Evolutionary conservation across 352 stramenopile species (phyloP), one percentile per base, ranked within the genome.

Genomic region (Globisporangium megalacanthum): DNA sequence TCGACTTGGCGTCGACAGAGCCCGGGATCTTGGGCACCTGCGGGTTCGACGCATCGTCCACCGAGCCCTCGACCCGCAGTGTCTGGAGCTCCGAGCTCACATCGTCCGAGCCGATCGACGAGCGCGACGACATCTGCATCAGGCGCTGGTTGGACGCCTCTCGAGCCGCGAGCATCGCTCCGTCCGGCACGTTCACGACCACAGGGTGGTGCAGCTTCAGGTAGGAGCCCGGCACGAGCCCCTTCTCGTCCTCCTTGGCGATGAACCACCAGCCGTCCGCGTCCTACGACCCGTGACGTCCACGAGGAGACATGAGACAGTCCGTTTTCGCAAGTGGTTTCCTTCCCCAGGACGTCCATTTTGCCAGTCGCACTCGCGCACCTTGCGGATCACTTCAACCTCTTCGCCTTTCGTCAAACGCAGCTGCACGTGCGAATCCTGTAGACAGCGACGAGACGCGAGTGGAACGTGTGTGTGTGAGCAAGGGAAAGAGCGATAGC

Each of bases 241-340:
- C 83, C 52, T 91, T 90, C 62, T 91, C 79, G 58, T 74, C 76
- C 49, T 89, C 75, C 35, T 89, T 77, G 19, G 79, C 64, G 29
- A 93, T 81, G 57, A 93, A 89, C 83, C 83, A 93, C 83, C 83
- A 93, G 56, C 83, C 83, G 52, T 93, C 83, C 50, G 66, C 73
- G 58, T 93, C 83, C 65, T 72, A 11, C 35, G 4, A 42, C 22
- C 33, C 25, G 36, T 4, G 44, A 44, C 3, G 25, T 29, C 25
- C 25, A 25, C 31, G 10, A 39, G 9, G 10, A 11, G 9, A 11
- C 25, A 11, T 10, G 5, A n/a, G 8, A 1, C 20, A 19, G 4
- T 3, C 19, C 15, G 3, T 20, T 19, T 39, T 29, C 20, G 44
- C 19, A 19, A 3, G 10, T 13, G 9, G 39, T 5, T 45, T 42